Evolutionary conservation across 352 stramenopile genomes (phyloP), one percentile per base, ranked within the genome.

Genomic region (Phytophthora cactorum): DNA sequence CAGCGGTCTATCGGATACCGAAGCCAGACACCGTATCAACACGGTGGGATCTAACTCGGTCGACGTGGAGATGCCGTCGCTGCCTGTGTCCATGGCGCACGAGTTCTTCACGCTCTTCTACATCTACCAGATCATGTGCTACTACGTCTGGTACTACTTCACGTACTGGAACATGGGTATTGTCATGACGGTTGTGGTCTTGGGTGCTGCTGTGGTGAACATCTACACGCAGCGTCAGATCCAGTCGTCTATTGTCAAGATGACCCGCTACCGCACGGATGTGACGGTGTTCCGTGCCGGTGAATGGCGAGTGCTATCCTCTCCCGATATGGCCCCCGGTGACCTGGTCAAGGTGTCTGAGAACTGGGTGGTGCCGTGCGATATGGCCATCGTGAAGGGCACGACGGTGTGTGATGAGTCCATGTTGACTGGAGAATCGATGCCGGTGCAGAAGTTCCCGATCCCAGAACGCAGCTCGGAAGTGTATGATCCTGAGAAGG

Each of bases 381-480:
- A 93, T 49, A 61, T 93, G 51, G 75, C 88, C 28, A 75, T 93
- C 29, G 68, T 92, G 25, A 87, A 88, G 66, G 86, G 86, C 38
- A 72, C 74, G 0, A 84, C 78, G 5, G 78, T 93, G 9, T 90
- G 83, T 41, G 81, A 93, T 52, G 86, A 93, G 59, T 88, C 82
- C 2, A 85, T 86, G 75, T 68, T 93, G 12, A 93, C 84, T n/a
- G 86, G 86, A 36, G 86, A 93, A 60, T 91, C 90, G n/a, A 96
- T 95, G 73, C 90, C 91, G 0, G 88, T 97, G 51, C 82, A 87
- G 50, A 98, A 97, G 67, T 89, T 89, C 66, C 82, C 82, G 10
- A 59, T 88, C 9, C 80, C 82, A 0, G 68, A 76, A 27, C 71
- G 77, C 56, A 88, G 76, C 60, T 66, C 51, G n/a, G 66, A 87